A percentile compares a stretch with the other conserved stretches of the same genome.
phyloP scores from a whole-genome alignment of 2,329 filamentous ascomycete species.

The Dactylellina haptotyla region DNA sequence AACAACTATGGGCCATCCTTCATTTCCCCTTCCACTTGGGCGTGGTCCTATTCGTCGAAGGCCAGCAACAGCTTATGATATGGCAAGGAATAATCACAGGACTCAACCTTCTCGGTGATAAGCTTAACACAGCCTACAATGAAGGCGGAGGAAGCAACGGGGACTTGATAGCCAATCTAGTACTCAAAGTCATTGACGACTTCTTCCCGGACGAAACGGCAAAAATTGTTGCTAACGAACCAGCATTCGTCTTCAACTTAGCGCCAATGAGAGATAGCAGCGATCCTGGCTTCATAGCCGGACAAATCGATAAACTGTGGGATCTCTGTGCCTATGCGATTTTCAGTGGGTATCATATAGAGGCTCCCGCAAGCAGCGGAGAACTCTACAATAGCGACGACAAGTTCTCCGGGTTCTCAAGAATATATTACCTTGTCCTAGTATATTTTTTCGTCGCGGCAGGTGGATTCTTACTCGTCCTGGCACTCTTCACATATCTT shows the following conservation, averaged over 20 bases:
- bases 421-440: slow-evolving; percentile 61
- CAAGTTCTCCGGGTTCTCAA: slow-evolving; percentile 48
- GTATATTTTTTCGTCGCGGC: slow-evolving; percentile 61
- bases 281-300: slow-evolving; percentile 57
- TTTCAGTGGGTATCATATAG: slow-evolving; percentile 56
- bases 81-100: slow-evolving; percentile 64
- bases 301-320: slow-evolving; percentile 58
- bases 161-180: slow-evolving; percentile 58
- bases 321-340: slow-evolving; percentile 51
- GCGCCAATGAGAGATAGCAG: slow-evolving; percentile 40
- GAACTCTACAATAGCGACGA: slow-evolving; percentile 19
- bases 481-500: slow-evolving; percentile 60
- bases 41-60: slow-evolving; percentile 73
- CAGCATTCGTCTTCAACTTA: slow-evolving; percentile 40
- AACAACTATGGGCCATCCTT: slow-evolving; percentile 69
- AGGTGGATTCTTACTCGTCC: slow-evolving; percentile 58
- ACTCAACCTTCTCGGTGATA: slow-evolving; percentile 62
- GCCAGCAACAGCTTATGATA: slow-evolving; percentile 69
- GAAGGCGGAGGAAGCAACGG: slow-evolving; percentile 59
- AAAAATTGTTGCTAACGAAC: slow-evolving; percentile 31
- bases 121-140: slow-evolving; percentile 61
- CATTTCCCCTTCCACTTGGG: slow-evolving; percentile 74
- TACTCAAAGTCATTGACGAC: slow-evolving; percentile 54
- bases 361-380: slow-evolving; percentile 40
- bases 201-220: slow-evolving; percentile 49